A percentile compares a stretch with the other conserved stretches of the same genome.
Conservation (phyloP, 78 protist genomes). For the Dictyostelium firmibasis region DNA sequence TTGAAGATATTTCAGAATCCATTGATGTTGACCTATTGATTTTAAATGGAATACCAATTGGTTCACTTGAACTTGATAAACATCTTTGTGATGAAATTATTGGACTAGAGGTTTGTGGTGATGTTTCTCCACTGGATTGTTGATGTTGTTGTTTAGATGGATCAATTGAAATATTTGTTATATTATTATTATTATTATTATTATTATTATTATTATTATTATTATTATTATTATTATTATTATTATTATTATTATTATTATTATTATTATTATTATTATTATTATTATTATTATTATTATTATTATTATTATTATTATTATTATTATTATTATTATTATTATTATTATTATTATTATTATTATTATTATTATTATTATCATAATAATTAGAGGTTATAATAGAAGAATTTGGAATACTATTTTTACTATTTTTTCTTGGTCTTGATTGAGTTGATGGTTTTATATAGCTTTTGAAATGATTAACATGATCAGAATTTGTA, state of each 20-base stretch:
- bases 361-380: no score
- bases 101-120: background rate
- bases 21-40: background rate
- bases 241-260: background rate
- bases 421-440: conserved; percentile 7
- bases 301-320: no score
- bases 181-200: no score
- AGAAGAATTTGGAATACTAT: background rate
- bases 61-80: background rate
- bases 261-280: background rate
- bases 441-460: background rate
- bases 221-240: no score
- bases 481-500: background rate
- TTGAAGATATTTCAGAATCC: conserved; percentile 4
- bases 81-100: conserved; percentile 23
- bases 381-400: background rate
- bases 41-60: background rate
- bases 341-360: no score
- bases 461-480: background rate
- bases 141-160: background rate
- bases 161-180: background rate
- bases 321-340: no score
- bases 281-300: background rate
- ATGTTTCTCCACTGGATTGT: background rate
- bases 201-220: no score